A percentile compares a stretch with the other conserved stretches of the same genome.
Evolutionary conservation across 495 filamentous ascomycete genomes (phyloP).

Genomic region (Aspergillus sclerotiicarbonarius): DNA sequence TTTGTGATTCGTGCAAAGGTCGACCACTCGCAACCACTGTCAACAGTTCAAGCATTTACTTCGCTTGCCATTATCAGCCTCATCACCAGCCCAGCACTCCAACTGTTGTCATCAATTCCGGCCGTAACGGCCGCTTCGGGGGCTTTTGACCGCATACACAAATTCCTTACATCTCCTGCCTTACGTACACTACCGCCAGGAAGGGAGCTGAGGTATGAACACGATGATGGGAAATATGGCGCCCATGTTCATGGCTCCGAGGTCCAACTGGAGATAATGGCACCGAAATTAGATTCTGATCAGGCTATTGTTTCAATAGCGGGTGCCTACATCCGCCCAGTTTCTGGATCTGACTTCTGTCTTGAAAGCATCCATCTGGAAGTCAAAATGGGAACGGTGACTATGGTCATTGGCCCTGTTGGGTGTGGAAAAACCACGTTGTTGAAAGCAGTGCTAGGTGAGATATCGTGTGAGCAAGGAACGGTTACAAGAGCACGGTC

Average conservation of each 20-base stretch:
- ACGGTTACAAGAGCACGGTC: not conserved
- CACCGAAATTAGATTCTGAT: not conserved
- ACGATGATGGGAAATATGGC: not conserved
- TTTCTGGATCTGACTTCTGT: not conserved
- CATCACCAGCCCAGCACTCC: slow-evolving; percentile 38
- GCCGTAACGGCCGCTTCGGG: slow-evolving; percentile 38
- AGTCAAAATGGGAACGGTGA: slow-evolving; percentile 37
- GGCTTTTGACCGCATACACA: slow-evolving; percentile 48
- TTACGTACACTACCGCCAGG: not conserved
- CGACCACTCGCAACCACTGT: slow-evolving; percentile 14
- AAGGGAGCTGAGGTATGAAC: not conserved
- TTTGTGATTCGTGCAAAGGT: slow-evolving; percentile 20
- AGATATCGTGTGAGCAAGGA: slow-evolving; percentile 29
- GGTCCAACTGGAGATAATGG: not conserved
- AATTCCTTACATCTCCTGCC: slow-evolving; percentile 32
- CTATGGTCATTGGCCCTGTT: slow-evolving; percentile 53
- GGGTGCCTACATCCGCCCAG: not conserved
- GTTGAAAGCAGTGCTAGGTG: slow-evolving; percentile 51
- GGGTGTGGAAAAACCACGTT: slow-evolving; percentile 56
- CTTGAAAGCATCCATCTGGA: slow-evolving; percentile 10
- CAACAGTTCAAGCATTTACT: slow-evolving; percentile 43
- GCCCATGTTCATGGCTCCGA: not conserved
- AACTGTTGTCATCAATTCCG: slow-evolving; percentile 42
- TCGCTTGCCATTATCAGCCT: slow-evolving; percentile 50
- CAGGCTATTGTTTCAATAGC: not conserved